Base-by-base conservation (phyloP, 192 early-diverging fungal species). In the Coemansia sp. region DNA sequence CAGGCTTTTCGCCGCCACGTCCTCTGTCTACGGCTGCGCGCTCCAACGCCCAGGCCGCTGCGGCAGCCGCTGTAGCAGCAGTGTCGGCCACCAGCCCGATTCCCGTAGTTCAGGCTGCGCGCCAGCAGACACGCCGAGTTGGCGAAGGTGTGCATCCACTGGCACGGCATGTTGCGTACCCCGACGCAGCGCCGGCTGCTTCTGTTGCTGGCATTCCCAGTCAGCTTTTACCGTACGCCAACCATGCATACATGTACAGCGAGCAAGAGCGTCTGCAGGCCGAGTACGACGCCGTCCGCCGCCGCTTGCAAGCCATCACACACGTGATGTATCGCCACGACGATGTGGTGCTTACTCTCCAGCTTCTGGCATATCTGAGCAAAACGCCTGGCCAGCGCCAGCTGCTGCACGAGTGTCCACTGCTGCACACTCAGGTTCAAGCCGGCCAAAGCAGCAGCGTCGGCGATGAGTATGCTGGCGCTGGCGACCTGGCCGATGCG, bases 381-480 rank as follows among this genome's bases (percentile, higher is more conserved):
- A 97, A 97, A 72, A 94, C 94, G 71, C 89, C 91, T 22, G 84
- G 89, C 6, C 83, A 94, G 59, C 88, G 95, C n/a, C 83, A 67
- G 57, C 63, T 66, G 37, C 60, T 79, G 10, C 77, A 67, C 54
- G 71, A 70, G 29, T 79, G 71, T 54, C 77, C 77, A 7, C 51
- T 79, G 68, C 77, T 79, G 12, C 56, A 64, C 43, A 60, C 77
- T 3, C 51, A 73, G 68, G 70, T 79, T 8, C 56, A 66, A 22
- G 32, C 25, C n/a, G 43, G 59, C 27, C 25, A 24, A 14, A 47
- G n/a, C 17, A n/a, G 11, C 57, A 12, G 27, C 57, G 57, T 25
- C 12, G 24, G 56, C 37, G 38, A 29, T 22, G 76, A 67, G 1
- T 73, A 79, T 24, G 71, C 72, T 2, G 60, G 55, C 3, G 62